These are phyloP conservation scores for Calocybe gambosa DNA, from an alignment of 1,284 basidiomycete genomes.

Conservation along the genomic window DNA sequence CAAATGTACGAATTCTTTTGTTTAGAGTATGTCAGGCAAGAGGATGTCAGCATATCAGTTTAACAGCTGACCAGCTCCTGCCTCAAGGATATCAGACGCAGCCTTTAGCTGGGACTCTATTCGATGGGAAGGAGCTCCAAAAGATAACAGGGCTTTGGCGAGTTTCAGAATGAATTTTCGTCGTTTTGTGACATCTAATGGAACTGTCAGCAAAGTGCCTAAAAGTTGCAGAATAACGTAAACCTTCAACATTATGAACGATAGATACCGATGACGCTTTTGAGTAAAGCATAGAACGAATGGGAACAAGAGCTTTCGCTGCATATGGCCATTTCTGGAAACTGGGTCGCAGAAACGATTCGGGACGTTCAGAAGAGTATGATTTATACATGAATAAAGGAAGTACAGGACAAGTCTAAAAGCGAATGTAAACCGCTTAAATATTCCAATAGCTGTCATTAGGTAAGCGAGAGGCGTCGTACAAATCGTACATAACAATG, in stretches of 20 bases:
- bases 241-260: constrained; percentile 32
- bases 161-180: constrained; percentile 77
- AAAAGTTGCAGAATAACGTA: neutral
- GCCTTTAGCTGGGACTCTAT: constrained; percentile 74
- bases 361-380: neutral
- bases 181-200: constrained; percentile 50
- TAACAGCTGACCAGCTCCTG: constrained; percentile 34
- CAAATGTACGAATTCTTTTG: constrained; percentile 70
- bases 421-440: neutral
- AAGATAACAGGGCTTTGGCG: constrained; percentile 73
- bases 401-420: neutral
- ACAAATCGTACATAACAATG: constrained; percentile 4
- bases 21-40: constrained; percentile 1
- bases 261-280: constrained; percentile 23
- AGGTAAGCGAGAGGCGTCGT: constrained; percentile 11
- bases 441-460: constrained; percentile 1
- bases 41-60: neutral
- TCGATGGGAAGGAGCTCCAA: constrained; percentile 83
- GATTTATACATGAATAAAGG: neutral
- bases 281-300: constrained; percentile 16
- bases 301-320: constrained; percentile 12
- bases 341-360: neutral
- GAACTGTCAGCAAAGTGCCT: constrained; percentile 2
- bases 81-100: constrained; percentile 39
- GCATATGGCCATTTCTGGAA: constrained; percentile 9